These are phyloP conservation scores for Rhinocladiella mackenziei DNA, from an alignment of 2,329 filamentous ascomycete species.

Conservation along the genomic window DNA sequence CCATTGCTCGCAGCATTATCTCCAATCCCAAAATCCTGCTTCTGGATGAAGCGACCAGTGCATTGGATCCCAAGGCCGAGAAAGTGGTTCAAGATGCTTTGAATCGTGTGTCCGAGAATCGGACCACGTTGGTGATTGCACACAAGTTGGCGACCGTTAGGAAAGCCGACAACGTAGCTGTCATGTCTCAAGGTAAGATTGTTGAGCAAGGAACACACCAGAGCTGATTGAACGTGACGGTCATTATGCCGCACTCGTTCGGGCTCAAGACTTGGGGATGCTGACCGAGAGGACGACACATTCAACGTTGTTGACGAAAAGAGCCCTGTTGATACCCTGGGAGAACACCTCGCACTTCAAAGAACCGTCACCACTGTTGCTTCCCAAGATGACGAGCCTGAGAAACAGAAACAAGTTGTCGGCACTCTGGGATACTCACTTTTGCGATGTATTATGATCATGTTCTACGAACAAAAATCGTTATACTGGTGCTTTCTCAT, in stretches of 20 bases:
- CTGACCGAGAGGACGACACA: slow-evolving; percentile 10
- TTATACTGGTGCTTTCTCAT: slow-evolving; percentile 39
- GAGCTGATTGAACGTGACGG: slow-evolving; percentile 58
- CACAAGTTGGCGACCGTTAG: slow-evolving; percentile 69
- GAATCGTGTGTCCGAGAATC: slow-evolving; percentile 52
- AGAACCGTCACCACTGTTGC: slow-evolving; percentile 16
- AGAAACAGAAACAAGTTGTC: slow-evolving; percentile 18
- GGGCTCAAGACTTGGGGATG: slow-evolving; percentile 46
- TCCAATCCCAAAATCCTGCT: slow-evolving; percentile 63
- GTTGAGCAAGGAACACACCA: slow-evolving; percentile 74
- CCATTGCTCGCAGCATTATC: slow-evolving; percentile 68
- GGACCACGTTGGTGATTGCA: slow-evolving; percentile 72
- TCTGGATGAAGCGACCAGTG: slow-evolving; percentile 72
- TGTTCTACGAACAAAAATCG: slow-evolving; percentile 33
- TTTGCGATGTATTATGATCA: slow-evolving; percentile 35
- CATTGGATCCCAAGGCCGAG: slow-evolving; percentile 55
- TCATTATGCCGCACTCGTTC: slow-evolving; percentile 55
- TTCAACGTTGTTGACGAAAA: slow-evolving; percentile 14
- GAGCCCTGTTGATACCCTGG: neutral
- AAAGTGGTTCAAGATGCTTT: slow-evolving; percentile 52
- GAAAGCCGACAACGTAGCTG: slow-evolving; percentile 73
- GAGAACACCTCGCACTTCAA: slow-evolving; percentile 12
- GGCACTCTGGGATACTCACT: slow-evolving; percentile 32
- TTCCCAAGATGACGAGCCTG: slow-evolving; percentile 17
- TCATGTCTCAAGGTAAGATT: slow-evolving; percentile 66